Base-by-base conservation (phyloP, 306 rosid genomes). In the Malus sylvestris region DNA sequence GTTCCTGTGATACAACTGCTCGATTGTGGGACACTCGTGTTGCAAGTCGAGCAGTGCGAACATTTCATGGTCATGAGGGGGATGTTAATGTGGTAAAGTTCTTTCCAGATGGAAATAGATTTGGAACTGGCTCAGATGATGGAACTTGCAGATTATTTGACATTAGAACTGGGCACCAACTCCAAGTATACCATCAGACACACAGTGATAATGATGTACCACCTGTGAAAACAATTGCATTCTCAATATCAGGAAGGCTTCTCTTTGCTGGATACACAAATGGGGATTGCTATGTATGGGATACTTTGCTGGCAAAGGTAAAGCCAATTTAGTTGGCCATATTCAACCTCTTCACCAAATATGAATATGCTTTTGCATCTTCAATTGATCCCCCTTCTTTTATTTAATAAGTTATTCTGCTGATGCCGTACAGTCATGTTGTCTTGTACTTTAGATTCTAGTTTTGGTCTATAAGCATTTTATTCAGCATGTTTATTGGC, bases 21-120 rank as follows among this genome's bases (percentile, higher is more conserved):
- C 90, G 97, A 74, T 82, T 95, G 88, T 95, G 98, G 98, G 98
- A 95, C 84, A 88, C 97, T 75, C 98, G 95, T n/a, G 97, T 94
- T 60, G 97, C 98, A 73, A 94, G 98, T 86, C 95, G 97, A 81
- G 97, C 98, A 35, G 92, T 92, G 78, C 86, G 82, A 77, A 94
- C 97, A 3, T 94, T 92, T 84, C 89, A 89, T 60, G 97, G 98
- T 71, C 97, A 94, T 1, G 87, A 86, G 67, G 95, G 92, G 30
- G 98, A 94, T 88, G 97, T 94, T 60, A 90, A 80, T 83, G 19
- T 91, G 33, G 98, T 94, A 76, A 92, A 86, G 80, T 94, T 94
- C 86, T 94, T 94, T 82, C 95, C 98, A 44, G 98, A 94, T 88
- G 98, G 98, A 64, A 85, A 90, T 72, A 87, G 98, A 81, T 94